Conservation (phyloP, 1,284 basidiomycete species). For the Ustilago hordei region DNA sequence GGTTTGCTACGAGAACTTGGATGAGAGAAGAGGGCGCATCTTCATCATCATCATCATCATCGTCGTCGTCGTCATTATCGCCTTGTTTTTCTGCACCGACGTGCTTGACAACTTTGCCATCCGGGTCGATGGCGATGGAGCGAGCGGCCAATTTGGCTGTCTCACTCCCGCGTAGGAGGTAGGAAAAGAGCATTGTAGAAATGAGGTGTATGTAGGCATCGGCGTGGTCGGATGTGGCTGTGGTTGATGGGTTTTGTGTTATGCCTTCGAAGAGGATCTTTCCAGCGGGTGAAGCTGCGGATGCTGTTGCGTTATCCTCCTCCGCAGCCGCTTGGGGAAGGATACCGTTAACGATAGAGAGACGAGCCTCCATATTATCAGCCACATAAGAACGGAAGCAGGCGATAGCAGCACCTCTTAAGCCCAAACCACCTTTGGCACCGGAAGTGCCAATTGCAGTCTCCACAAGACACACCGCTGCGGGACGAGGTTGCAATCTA, state of each 20-base stretch:
- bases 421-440: conserved; percentile 51
- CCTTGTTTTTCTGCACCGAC: conserved; percentile 16
- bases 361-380: conserved; percentile 70
- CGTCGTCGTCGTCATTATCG: conserved; percentile 61
- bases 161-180: conserved; percentile 74
- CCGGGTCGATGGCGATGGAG: conserved; percentile 70
- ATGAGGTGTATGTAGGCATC: conserved; percentile 72
- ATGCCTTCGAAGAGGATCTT: conserved; percentile 73
- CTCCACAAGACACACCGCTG: conserved; percentile 48
- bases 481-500: conserved; percentile 47
- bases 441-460: conserved; percentile 53
- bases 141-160: conserved; percentile 73
- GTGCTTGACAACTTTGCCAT: conserved; percentile 45
- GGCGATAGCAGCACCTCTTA: conserved; percentile 61
- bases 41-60: conserved; percentile 71
- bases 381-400: conserved; percentile 66
- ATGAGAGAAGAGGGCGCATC: conserved; percentile 72
- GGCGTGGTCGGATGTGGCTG: conserved; percentile 34
- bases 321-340: conserved; percentile 40
- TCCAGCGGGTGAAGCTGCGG: conserved; percentile 66
- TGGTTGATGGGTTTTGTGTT: conserved; percentile 69
- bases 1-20: conserved; percentile 75
- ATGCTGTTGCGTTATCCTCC: conserved; percentile 36
- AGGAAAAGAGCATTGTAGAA: conserved; percentile 70
- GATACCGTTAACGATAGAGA: conserved; percentile 73